These are phyloP conservation scores for cucumber (Cucumis sativus) DNA, from an alignment of 306 rosid genomes.

Conservation along the genomic window Cucumber_9930_V3 NC_026655.2:10793501-10794000, in stretches of 20 bases:
- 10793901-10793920: no score
- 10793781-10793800: not conserved
- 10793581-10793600: not conserved
- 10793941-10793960: no score
- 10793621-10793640: not conserved
- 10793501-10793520: not conserved
- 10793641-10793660: not conserved
- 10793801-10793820: not conserved
- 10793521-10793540: no score
- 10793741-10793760: not conserved
- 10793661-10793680: slow-evolving; percentile 1
- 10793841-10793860: not conserved
- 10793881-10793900: not conserved
- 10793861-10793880: not conserved
- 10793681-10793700: slow-evolving; percentile 4
- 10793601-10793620: not conserved
- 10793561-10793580: not conserved
- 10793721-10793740: not conserved
- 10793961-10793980: no score
- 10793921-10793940: no score
- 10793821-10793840: not conserved
- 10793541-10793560: not conserved
- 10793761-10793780: not conserved
- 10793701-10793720: not conserved
- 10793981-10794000: no score